Evolutionary conservation across 768 basidiomycete genomes (phyloP), one percentile per base, ranked within the genome.

Genomic region (Pleurotus tuoliensis): DNA sequence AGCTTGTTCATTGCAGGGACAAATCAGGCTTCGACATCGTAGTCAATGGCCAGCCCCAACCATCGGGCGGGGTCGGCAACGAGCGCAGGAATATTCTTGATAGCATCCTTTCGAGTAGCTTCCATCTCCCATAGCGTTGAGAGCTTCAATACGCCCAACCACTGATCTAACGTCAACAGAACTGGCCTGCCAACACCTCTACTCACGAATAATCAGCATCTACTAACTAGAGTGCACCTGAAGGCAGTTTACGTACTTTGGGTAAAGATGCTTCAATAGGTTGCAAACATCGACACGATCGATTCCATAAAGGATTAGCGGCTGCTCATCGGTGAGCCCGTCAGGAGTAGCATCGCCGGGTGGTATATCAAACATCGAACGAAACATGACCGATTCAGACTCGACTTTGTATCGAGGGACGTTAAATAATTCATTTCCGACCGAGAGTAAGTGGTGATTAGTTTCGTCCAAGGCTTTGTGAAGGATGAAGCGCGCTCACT

Each of bases 101-200:
- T 66, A 12, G 73, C 73, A 27, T 64, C 57, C 12, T 57, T 48
- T 27, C 69, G 63, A 41, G 72, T 55, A 12, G 61, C 50, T n/a
- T 63, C 63, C 51, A 74, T 71, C 46, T 72, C 67, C 59, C 68
- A 73, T 39, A 61, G 65, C n/a, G 66, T 65, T 7, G 74, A 62
- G 47, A 74, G 67, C 22, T 67, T 67, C 46, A 76, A 69, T 43
- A 76, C 63, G 30, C 71, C 66, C 34, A 67, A 59, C 64, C 74
- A 67, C 20, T 69, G 68, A 47, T 67, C 67, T 5, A 67, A 50
- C 6, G 67, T 69, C 22, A 56, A 20, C 2, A 30, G 30, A 30
- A 30, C 30, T 8, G 9, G 30, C 30, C 8, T 30, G 30, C 30
- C 9, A 30, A 30, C 9, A 30, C 30, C 30, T 30, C 30, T 30